phyloP scores from a whole-genome alignment of 495 filamentous ascomycete genomes.

The Penicillium odoratum region DNA sequence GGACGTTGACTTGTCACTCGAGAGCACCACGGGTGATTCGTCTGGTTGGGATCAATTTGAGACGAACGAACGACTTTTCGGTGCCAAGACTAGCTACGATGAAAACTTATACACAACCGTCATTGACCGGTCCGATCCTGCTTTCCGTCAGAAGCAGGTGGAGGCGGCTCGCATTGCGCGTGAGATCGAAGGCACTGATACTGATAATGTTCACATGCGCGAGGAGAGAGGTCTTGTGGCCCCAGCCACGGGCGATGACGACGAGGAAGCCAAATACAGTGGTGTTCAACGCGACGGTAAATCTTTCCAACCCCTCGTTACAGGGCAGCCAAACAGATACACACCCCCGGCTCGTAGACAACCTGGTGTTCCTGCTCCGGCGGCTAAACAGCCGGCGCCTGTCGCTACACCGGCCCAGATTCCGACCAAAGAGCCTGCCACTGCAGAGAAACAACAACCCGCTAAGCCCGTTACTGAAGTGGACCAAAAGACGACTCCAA shows the following conservation, averaged over 20 bases:
- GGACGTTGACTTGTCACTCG: conserved; percentile 66
- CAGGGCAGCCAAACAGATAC: conserved; percentile 72
- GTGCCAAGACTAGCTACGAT: conserved; percentile 82
- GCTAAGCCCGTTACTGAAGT: conserved; percentile 30
- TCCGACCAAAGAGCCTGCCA: conserved; percentile 31
- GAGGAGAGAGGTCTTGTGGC: conserved; percentile 80
- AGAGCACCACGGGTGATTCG: conserved; percentile 46
- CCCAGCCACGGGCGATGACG: conserved; percentile 75
- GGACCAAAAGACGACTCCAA: conserved; percentile 37
- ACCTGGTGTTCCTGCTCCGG: conserved; percentile 68
- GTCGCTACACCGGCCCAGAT: conserved; percentile 27
- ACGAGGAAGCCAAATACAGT: conserved; percentile 94
- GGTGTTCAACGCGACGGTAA: conserved; percentile 75
- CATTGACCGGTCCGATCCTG: conserved; percentile 78
- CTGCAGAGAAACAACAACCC: conserved; percentile 34
- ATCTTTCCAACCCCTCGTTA: conserved; percentile 66
- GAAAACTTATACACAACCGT: conserved; percentile 92
- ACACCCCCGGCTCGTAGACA: conserved; percentile 85
- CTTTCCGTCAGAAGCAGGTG: conserved; percentile 73
- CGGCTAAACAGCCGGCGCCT: conserved; percentile 47
- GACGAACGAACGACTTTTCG: conserved; percentile 83
- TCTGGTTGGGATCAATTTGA: conserved; percentile 92
- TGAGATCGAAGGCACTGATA: conserved; percentile 76
- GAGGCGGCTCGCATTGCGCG: conserved; percentile 80
- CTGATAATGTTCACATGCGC: conserved; percentile 75